Percentiles rank a stretch among this genome's conserved stretches.
Conservation (phyloP, 23 red algal genomes). For the Gracilaria caudata region DNA sequence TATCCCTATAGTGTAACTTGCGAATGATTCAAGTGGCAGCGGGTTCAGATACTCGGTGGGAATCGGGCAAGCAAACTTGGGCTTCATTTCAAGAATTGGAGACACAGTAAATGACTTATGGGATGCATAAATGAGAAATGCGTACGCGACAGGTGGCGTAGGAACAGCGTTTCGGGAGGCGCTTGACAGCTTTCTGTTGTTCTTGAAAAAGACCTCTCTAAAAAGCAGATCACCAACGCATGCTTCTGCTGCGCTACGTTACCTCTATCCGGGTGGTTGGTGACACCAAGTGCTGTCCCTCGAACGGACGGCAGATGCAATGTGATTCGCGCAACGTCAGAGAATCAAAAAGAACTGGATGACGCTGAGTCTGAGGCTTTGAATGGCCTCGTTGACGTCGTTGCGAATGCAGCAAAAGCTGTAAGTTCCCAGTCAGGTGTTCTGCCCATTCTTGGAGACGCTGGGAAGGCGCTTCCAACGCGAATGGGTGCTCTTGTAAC, state of each 20-base stretch:
- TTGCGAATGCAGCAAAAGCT: constrained; percentile 59
- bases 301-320: constrained; percentile 44
- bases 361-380: constrained; percentile 39
- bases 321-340: constrained; percentile 30
- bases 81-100: constrained; percentile 64
- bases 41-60: constrained; percentile 71
- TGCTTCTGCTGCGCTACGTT: constrained; percentile 61
- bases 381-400: constrained; percentile 37
- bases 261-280: constrained; percentile 39
- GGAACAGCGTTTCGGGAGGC: constrained; percentile 64
- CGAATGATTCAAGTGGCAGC: constrained; percentile 44
- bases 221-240: constrained; percentile 48
- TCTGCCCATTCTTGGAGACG: constrained; percentile 39
- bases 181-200: constrained; percentile 46
- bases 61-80: constrained; percentile 45
- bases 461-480: constrained; percentile 50
- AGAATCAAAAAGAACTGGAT: constrained; percentile 24
- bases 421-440: constrained; percentile 48
- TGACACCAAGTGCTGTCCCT: constrained; percentile 67
- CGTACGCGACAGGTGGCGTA: constrained; percentile 50
- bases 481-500: constrained; percentile 45
- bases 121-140: constrained; percentile 71
- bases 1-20: too few species aligned
- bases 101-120: constrained; percentile 68
- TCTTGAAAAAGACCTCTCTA: constrained; percentile 38